Evolutionary conservation across 208 protist species (phyloP).

Genomic region (Blastocrithidia nonstop): DNA sequence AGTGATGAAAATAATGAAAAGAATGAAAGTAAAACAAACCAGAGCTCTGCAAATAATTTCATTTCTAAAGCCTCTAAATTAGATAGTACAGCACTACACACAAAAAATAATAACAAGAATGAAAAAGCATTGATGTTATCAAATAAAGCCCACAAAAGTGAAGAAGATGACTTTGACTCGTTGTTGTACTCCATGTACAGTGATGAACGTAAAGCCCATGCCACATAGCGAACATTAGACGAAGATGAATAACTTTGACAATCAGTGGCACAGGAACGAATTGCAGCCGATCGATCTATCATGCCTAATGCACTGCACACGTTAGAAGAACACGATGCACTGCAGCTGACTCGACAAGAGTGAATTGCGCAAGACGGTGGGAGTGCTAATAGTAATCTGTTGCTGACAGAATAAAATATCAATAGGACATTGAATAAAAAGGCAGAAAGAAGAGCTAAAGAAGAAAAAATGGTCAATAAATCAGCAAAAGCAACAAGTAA

Average conservation of each 20-base stretch:
- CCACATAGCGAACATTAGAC: conserved; percentile 46
- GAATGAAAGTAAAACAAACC: not conserved
- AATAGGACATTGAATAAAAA: too few relatives aligned
- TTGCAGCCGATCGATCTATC: conserved; percentile 22
- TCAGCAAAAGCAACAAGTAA: too few relatives aligned
- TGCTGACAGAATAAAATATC: too few relatives aligned
- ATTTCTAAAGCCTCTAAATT: too few relatives aligned
- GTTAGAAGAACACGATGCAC: conserved; percentile 16
- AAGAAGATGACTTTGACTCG: conserved; percentile 70
- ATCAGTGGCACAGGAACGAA: conserved; percentile 36
- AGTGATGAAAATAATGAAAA: not conserved
- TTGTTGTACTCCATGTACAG: conserved; percentile 44
- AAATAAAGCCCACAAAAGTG: not conserved
- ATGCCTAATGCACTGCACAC: not conserved
- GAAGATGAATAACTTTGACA: conserved; percentile 13
- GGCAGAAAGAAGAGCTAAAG: too few relatives aligned
- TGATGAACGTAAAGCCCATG: conserved; percentile 47
- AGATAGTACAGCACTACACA: too few relatives aligned
- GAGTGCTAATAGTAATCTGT: conserved; percentile 31
- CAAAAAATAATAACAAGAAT: not conserved
- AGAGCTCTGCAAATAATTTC: not conserved
- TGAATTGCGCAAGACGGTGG: conserved; percentile 64
- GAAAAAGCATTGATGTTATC: not conserved
- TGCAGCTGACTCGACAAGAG: conserved; percentile 47
- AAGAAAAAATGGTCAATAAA: too few relatives aligned